A percentile compares a stretch with the other conserved stretches of the same genome.
Evolutionary conservation across 768 basidiomycete species (phyloP).

Genomic region (Naganishia kalamii): DNA sequence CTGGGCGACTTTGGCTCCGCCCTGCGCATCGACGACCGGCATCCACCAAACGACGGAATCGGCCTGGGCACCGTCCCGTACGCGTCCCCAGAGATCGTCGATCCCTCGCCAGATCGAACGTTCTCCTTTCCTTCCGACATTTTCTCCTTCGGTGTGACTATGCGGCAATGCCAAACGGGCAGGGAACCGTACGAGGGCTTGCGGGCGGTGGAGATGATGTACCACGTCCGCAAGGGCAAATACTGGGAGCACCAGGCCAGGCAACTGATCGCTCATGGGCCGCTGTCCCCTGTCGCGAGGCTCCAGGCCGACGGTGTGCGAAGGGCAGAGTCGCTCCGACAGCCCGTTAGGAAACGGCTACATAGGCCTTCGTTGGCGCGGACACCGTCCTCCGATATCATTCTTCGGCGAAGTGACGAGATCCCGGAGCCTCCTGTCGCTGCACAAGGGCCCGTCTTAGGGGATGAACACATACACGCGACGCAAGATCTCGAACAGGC

Average conservation of each 20-base stretch:
- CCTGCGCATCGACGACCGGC: constrained; percentile 37
- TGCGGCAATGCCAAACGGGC: constrained; percentile 46
- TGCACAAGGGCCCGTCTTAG: too few species aligned
- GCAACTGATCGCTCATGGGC: too few species aligned
- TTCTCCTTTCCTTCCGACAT: constrained; percentile 49
- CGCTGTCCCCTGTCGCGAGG: too few species aligned
- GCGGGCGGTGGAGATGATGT: constrained; percentile 46
- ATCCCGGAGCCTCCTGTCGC: too few species aligned
- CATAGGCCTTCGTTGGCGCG: too few species aligned
- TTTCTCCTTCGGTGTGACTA: constrained; percentile 49
- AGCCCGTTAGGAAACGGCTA: too few species aligned
- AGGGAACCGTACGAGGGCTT: constrained; percentile 47
- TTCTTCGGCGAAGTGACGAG: too few species aligned
- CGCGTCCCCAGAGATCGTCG: constrained; percentile 49
- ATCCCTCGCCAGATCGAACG: constrained; percentile 34
- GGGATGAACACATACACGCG: too few species aligned
- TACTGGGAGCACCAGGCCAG: constrained; percentile 49
- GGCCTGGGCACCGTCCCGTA: constrained; percentile 50
- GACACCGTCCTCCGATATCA: too few species aligned
- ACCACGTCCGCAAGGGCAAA: constrained; percentile 44
- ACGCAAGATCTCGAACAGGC: too few species aligned
- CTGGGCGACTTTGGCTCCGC: constrained; percentile 51
- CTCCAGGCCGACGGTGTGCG: too few species aligned
- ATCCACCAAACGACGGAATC: constrained; percentile 44
- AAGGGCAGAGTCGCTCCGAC: too few species aligned